A percentile compares a stretch with the other conserved stretches of the same genome.
Evolutionary conservation across 1,284 basidiomycete genomes (phyloP).

Genomic region (Pterula multifida): DNA sequence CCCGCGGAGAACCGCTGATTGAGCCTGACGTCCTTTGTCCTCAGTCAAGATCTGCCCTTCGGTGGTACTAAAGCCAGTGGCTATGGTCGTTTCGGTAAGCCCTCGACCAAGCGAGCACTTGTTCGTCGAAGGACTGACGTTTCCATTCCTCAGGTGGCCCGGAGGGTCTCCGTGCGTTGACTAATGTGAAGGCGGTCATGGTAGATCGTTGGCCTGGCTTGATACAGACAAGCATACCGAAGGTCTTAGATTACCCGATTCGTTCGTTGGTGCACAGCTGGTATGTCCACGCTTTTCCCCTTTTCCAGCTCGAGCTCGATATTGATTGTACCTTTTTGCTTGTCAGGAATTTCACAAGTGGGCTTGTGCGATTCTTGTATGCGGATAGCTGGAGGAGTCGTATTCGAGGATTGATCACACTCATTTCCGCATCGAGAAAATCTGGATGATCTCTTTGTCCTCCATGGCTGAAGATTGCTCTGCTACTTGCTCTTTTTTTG

Average conservation of each 20-base stretch:
- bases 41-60: constrained; percentile 88
- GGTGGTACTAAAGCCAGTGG: constrained; percentile 86
- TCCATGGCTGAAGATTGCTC: not conserved
- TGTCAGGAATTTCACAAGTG: constrained; percentile 66
- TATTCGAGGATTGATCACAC: constrained; percentile 37
- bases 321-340: constrained; percentile 1
- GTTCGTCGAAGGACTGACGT: constrained; percentile 4
- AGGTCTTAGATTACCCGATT: constrained; percentile 78
- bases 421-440: constrained; percentile 15
- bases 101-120: constrained; percentile 4
- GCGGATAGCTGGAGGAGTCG: constrained; percentile 56
- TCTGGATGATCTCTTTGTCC: not conserved
- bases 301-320: constrained; percentile 6
- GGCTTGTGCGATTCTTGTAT: constrained; percentile 65
- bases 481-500: not conserved
- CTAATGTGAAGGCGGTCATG: constrained; percentile 80
- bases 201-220: constrained; percentile 76
- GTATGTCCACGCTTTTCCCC: constrained; percentile 35
- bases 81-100: constrained; percentile 77
- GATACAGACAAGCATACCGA: constrained; percentile 79
- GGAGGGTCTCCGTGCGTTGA: constrained; percentile 82
- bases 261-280: constrained; percentile 73
- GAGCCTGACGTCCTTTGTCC: constrained; percentile 11
- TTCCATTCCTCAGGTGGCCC: constrained; percentile 51
- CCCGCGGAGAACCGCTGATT: constrained; percentile 4